Percentiles rank a stretch among this genome's conserved stretches.
Evolutionary conservation across 169 alveolate genomes (phyloP).

Genomic region (Cryptosporidium tyzzeri): DNA sequence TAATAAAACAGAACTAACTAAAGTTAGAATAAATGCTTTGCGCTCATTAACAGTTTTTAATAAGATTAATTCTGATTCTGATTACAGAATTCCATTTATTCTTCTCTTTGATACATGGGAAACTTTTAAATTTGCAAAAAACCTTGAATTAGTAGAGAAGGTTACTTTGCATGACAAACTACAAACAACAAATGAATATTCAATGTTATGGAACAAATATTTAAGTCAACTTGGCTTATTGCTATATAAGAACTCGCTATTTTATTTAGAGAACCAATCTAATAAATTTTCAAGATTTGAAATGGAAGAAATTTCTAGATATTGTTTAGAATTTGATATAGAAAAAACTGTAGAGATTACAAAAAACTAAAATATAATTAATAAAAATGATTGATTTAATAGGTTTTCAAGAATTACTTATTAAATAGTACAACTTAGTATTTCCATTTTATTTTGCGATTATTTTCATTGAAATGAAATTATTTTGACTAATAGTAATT

Average conservation of each 20-base stretch:
- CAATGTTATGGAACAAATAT: slow-evolving; percentile 2
- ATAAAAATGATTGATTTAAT: too few species aligned
- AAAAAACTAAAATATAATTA: background rate
- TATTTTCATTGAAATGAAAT: too few species aligned
- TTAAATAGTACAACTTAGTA: too few species aligned
- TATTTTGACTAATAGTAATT: too few species aligned
- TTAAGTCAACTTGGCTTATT: background rate
- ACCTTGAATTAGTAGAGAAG: background rate
- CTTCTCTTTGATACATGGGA: slow-evolving; percentile 56
- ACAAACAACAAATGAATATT: background rate
- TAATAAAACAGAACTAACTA: slow-evolving; percentile 19
- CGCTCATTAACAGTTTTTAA: slow-evolving; percentile 28
- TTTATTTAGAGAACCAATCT: background rate
- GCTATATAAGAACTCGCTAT: background rate
- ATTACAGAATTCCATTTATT: slow-evolving; percentile 22
- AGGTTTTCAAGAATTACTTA: too few species aligned
- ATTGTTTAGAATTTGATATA: background rate
- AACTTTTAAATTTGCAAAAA: background rate
- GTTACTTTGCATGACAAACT: background rate
- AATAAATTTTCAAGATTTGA: background rate
- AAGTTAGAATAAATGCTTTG: slow-evolving; percentile 64
- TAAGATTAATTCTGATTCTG: background rate
- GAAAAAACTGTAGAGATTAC: background rate
- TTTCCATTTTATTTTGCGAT: too few species aligned
- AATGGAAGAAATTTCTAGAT: background rate